Conservation (phyloP, 2,329 filamentous ascomycete species). For the Lanzia echinophila region DNA sequence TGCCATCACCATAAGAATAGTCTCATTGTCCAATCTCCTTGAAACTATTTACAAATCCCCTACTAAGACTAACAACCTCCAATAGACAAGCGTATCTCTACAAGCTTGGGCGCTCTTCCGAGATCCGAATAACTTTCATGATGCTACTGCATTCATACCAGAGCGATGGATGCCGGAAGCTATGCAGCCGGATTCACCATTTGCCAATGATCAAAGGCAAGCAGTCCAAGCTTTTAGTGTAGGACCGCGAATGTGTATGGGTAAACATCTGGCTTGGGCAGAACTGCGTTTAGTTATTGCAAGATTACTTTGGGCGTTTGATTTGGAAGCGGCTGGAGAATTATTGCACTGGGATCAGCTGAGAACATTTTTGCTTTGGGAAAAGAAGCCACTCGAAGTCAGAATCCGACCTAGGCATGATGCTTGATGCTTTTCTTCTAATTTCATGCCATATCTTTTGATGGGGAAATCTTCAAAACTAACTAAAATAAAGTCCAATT, state of each 20-base stretch:
- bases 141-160: not conserved
- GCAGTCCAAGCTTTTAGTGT: not conserved
- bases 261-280: not conserved
- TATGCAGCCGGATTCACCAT: not conserved
- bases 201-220: not conserved
- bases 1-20: too few species aligned
- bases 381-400: not conserved
- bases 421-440: too few species aligned
- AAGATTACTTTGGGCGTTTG: not conserved
- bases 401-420: not conserved
- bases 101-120: not conserved
- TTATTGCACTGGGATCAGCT: not conserved
- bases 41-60: not conserved
- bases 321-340: not conserved
- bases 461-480: too few species aligned
- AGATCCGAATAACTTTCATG: not conserved
- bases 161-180: not conserved
- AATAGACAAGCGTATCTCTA: slow-evolving; percentile 1
- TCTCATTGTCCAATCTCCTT: too few species aligned
- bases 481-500: too few species aligned
- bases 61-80: not conserved
- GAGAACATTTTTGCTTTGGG: not conserved
- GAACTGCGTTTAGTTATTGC: not conserved
- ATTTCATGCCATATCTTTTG: too few species aligned
- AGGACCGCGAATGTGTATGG: not conserved